These are phyloP conservation scores for Mollisia scopiformis DNA, from an alignment of 2,329 filamentous ascomycete genomes.

Conservation along the genomic window DNA sequence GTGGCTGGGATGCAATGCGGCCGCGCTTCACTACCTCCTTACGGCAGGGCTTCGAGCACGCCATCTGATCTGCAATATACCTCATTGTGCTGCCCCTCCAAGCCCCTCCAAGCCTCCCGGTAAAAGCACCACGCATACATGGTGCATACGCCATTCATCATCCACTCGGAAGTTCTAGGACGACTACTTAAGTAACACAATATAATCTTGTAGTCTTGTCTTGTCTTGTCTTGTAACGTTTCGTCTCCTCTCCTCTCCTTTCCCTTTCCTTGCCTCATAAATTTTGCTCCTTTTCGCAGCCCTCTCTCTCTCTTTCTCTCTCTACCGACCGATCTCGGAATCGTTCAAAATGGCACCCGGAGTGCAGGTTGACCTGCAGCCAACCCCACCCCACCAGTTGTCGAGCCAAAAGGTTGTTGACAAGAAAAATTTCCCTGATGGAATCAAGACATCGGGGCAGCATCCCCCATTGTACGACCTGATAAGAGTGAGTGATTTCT, in stretches of 20 bases:
- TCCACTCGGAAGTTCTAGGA: too few relatives aligned
- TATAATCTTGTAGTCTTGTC: too few relatives aligned
- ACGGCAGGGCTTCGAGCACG: neutral
- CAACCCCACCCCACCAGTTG: constrained; percentile 9
- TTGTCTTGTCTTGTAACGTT: too few relatives aligned
- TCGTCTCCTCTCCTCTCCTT: neutral
- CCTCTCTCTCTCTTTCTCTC: neutral
- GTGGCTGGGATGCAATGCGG: too few relatives aligned
- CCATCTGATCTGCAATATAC: neutral
- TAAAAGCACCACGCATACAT: too few relatives aligned
- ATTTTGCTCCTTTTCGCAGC: neutral
- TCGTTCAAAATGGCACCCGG: constrained; percentile 10
- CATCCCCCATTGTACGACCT: constrained; percentile 68
- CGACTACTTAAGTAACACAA: too few relatives aligned
- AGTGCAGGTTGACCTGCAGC: constrained; percentile 7
- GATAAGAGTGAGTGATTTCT: constrained; percentile 42
- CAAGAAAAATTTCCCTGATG: constrained; percentile 38
- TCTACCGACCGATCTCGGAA: neutral
- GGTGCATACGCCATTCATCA: too few relatives aligned
- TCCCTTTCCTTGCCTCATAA: neutral
- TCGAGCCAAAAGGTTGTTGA: constrained; percentile 18
- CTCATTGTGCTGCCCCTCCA: neutral
- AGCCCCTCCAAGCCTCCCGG: neutral
- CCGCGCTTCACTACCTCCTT: neutral
- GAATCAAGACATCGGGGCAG: constrained; percentile 63